phyloP scores from a whole-genome alignment of 1,139 yeast genomes.

The Pneumocystis carinii region DNA sequence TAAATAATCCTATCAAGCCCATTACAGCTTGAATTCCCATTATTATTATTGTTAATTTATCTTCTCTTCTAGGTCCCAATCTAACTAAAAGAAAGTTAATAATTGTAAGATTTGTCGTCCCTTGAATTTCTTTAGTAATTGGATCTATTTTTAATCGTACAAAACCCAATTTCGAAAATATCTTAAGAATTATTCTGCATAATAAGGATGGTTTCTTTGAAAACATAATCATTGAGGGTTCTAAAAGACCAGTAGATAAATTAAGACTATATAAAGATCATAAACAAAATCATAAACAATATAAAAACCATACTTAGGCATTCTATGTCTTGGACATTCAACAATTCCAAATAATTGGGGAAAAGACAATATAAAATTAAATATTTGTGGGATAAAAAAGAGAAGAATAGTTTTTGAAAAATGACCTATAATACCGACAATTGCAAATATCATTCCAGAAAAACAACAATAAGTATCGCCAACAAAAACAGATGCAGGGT shows the following conservation, averaged over 20 bases:
- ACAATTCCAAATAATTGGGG: conserved; percentile 79
- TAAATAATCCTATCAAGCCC: conserved; percentile 52
- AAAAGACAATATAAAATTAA: conserved; percentile 73
- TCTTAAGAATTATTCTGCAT: conserved; percentile 12
- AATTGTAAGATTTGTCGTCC: conserved; percentile 70
- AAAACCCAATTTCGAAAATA: conserved; percentile 34
- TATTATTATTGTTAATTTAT: conserved; percentile 45
- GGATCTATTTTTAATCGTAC: conserved; percentile 33
- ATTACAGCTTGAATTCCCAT: conserved; percentile 45
- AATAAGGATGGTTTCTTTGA: conserved; percentile 16
- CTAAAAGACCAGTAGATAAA: conserved; percentile 49
- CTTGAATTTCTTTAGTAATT: conserved; percentile 25
- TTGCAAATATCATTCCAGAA: conserved; percentile 97
- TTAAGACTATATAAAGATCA: conserved; percentile 27
- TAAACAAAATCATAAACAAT: not conserved
- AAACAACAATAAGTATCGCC: conserved; percentile 97
- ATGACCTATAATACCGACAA: conserved; percentile 90
- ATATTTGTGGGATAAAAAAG: conserved; percentile 76
- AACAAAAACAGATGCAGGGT: conserved; percentile 83
- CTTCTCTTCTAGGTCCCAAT: conserved; percentile 85
- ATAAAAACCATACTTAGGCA: conserved; percentile 40
- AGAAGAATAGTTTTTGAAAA: conserved; percentile 81
- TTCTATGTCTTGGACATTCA: conserved; percentile 89
- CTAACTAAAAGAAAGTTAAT: conserved; percentile 70
- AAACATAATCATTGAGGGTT: conserved; percentile 51